Evolutionary conservation across 495 filamentous ascomycete genomes (phyloP), one percentile per base, ranked within the genome.

Genomic region (Neurospora sp.): DNA sequence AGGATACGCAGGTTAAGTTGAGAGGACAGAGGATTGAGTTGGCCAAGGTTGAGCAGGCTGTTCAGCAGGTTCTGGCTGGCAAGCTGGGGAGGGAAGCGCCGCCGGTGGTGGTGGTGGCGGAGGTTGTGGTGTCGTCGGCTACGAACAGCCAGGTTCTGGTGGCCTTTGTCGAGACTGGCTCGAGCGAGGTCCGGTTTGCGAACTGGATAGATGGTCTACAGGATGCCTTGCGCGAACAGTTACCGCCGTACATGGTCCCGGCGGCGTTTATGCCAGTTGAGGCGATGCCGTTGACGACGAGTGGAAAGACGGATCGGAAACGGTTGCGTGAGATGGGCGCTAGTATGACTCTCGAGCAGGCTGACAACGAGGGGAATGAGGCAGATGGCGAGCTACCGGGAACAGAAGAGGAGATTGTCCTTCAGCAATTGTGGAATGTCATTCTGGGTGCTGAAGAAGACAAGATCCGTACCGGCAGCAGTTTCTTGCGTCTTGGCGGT

Each of bases 281-380:
- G 38, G 78, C 79, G 40, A 79, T 91, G 37, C 89, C 89, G 0
- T 76, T 86, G 35, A 80, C 84, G 1, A 82, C 81, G 0, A 87
- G 87, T 1, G 86, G 82, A 14, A 91, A 91, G 76, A 83, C 87
- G 8, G 88, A 91, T 74, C 85, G 89, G 6, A 84, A 85, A 62
- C 79, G 78, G 27, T 81, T 89, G 12, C 73, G 74, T 9, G 60
- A 74, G 38, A 44, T 44, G 41, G 41, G 41, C 18, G 41, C 41
- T 44, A n/a, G 18, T 44, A 3, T 44, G 41, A 44, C 70, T 2
- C 41, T 74, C 39, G 76, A 79, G 6, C 69, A 74, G 44, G 35
- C 31, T n/a, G 42, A 27, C 41, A 70, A 39, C 38, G 73, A 76
- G 6, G 11, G 18, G 7, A 44, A 18, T 2, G 41, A 44, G 41